Percentiles rank a stretch among this genome's conserved stretches.
phyloP scores from a whole-genome alignment of 106 monocot species.

The Platanthera guangdongensis region DNA sequence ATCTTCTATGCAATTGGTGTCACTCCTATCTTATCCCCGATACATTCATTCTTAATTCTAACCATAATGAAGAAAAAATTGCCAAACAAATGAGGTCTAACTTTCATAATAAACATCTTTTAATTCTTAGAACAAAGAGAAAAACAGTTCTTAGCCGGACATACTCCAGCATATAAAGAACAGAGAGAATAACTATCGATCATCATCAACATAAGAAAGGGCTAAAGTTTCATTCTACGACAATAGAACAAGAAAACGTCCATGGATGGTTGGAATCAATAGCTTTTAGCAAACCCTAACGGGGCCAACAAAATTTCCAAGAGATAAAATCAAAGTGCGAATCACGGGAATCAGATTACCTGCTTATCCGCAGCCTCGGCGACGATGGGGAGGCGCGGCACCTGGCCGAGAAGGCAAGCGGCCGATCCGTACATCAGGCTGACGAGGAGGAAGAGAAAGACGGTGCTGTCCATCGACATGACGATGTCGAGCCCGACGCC shows the following conservation, averaged over 20 bases:
- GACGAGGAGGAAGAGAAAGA: constrained; percentile 71
- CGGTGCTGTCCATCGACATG: constrained; percentile 77
- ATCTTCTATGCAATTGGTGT: too few relatives aligned
- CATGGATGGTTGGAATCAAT: not conserved
- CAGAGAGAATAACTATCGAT: not conserved
- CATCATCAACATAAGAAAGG: not conserved
- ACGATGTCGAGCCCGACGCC: constrained; percentile 62
- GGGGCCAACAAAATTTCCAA: not conserved
- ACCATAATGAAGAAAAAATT: not conserved
- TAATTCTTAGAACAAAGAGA: not conserved
- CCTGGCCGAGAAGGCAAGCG: constrained; percentile 58
- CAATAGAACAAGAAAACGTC: not conserved
- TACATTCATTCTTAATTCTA: not conserved
- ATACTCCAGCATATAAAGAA: not conserved
- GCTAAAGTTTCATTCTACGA: not conserved
- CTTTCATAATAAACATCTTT: too few relatives aligned
- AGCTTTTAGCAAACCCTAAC: not conserved
- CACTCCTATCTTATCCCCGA: too few relatives aligned
- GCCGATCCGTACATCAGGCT: constrained; percentile 65
- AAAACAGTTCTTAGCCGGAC: not conserved
- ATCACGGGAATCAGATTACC: constrained; percentile 45
- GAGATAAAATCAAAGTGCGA: not conserved
- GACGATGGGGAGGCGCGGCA: constrained; percentile 74
- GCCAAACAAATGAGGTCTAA: not conserved
- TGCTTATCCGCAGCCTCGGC: constrained; percentile 91